Evolutionary conservation across 352 stramenopile species (phyloP), one percentile per base, ranked within the genome.

Genomic region (Halophytophthora batemanensis): DNA sequence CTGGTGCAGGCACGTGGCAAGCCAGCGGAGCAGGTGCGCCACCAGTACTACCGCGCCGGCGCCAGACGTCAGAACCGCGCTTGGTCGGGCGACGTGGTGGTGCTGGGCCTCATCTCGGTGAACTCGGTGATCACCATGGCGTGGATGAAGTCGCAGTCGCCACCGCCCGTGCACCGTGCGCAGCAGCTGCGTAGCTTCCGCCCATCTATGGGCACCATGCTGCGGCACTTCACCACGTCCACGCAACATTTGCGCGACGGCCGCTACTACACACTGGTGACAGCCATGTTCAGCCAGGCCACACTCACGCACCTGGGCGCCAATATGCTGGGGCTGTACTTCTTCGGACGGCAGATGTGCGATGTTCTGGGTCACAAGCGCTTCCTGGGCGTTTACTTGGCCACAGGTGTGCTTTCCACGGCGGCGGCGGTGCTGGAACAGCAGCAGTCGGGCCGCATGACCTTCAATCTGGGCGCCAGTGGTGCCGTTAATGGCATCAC

Each of bases 401-500:
- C 59, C 36, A 90, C 80, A 38, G 80, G 80, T 13, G 77, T 85
- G 52, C 47, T 88, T 18, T 90, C 75, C 2, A 86, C 74, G 7
- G 77, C 66, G 48, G 69, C 64, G 1, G 76, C 80, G 2, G 78
- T 88, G 31, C 68, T 72, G 14, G 77, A 93, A 33, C 78, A 89
- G 59, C 61, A 76, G 40, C 48, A 59, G 17, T 71, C 71, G 18
- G 59, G 68, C 7, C 62, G 62, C 28, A 50, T 70, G 41, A 74
- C 51, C 10, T 71, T 76, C 19, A 90, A 88, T 38, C 54, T 91
- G 19, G 83, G 83, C 8, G 80, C 80, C 1, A 90, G 77, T 45
- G 78, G 78, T n/a, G 80, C 78, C 3, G 78, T 93, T 18, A 93
- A 91, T 60, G 77, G 72, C 22, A 84, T 93, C 50, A 90, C 77